Evolutionary conservation across 345 rosid genomes (phyloP).

Genomic region (Aethionema arabicum): DNA sequence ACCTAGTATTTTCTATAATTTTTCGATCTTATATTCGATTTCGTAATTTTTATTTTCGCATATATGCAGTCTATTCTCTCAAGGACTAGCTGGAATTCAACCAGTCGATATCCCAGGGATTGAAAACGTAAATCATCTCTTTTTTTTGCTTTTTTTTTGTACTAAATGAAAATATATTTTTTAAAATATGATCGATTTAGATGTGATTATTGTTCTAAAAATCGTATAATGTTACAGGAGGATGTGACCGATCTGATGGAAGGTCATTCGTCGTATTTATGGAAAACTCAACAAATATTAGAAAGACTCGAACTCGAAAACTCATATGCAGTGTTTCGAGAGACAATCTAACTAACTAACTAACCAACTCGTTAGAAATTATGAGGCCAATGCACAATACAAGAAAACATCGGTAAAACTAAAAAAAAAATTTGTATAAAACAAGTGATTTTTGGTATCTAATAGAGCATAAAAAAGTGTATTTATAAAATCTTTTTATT

Average conservation of each 20-base stretch:
- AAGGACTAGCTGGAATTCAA: conserved; percentile 97
- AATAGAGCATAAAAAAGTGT: no score
- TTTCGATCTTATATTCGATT: no score
- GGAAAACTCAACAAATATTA: conserved; percentile 72
- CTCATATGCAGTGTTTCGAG: conserved; percentile 65
- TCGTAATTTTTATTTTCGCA: neutral
- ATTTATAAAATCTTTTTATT: no score
- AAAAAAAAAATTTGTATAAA: no score
- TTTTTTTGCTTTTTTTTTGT: neutral
- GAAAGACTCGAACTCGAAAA: conserved; percentile 80
- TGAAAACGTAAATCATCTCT: conserved; percentile 61
- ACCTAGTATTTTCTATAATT: no score
- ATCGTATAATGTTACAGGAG: conserved; percentile 49
- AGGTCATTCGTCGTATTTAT: conserved; percentile 89
- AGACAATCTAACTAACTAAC: conserved; percentile 25
- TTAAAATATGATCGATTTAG: neutral
- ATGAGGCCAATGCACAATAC: no score
- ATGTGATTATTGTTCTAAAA: neutral
- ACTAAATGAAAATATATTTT: no score
- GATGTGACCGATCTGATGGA: conserved; percentile 69
- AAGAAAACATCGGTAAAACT: no score
- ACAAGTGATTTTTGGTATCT: no score
- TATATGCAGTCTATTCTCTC: conserved; percentile 61
- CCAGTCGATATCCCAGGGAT: conserved; percentile 67
- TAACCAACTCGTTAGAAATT: no score